Percentiles rank a stretch among this genome's conserved stretches.
Conservation (phyloP, 805 yeast species). For the Clavispora santaluciae region DNA sequence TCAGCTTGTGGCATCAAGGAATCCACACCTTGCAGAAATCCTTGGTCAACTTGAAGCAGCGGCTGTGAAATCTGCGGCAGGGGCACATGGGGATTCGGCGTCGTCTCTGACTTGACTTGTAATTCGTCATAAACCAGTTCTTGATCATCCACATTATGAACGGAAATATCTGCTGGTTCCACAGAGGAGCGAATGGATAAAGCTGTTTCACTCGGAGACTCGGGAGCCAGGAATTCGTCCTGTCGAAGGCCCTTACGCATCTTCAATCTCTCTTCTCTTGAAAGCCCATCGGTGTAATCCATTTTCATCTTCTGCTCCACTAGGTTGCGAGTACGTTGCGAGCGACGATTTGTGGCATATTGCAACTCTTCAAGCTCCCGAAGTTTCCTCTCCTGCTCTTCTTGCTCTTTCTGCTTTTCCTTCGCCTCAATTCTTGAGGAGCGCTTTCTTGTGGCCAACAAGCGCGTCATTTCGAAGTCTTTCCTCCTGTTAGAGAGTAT, state of each 20-base stretch:
- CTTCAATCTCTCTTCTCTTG: slow-evolving; percentile 27
- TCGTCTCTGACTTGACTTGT: no score
- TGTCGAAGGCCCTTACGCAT: neutral
- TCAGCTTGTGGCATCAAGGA: no score
- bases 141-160: no score
- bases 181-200: neutral
- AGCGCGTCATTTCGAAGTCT: slow-evolving; percentile 57
- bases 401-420: slow-evolving; percentile 48
- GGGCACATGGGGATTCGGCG: no score
- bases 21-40: no score
- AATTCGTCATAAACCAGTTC: no score
- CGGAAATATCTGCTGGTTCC: neutral
- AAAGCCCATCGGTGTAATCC: slow-evolving; percentile 23
- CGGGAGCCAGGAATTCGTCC: neutral
- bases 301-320: slow-evolving; percentile 26
- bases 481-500: slow-evolving; percentile 51
- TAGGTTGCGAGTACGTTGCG: slow-evolving; percentile 33
- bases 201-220: neutral
- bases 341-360: slow-evolving; percentile 36
- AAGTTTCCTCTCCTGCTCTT: slow-evolving; percentile 43
- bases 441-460: slow-evolving; percentile 65
- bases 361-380: slow-evolving; percentile 42
- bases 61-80: no score
- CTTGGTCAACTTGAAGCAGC: no score
- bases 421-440: slow-evolving; percentile 70